Evolutionary conservation across 352 stramenopile species (phyloP), one percentile per base, ranked within the genome.

Genomic region (Phytophthora cactorum): DNA sequence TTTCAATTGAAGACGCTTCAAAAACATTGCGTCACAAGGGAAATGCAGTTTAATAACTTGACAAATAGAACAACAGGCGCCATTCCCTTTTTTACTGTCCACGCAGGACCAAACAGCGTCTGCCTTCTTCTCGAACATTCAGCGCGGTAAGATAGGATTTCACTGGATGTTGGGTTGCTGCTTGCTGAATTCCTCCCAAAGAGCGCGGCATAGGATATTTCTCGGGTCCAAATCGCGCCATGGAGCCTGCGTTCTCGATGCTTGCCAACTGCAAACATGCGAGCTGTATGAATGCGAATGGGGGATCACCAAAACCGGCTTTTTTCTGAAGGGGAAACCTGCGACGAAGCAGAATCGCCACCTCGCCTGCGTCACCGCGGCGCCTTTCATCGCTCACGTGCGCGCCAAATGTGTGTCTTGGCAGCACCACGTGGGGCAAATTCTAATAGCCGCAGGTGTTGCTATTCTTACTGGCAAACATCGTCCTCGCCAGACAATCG

Each of bases 281-380:
- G n/a, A 43, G 11, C 4, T n/a, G 6, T 8, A 52, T n/a, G 25
- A 52, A 52, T 52, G 36, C 25, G 41, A 22, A 22, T 22, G 22
- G 22, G 22, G 22, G 22, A 22, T 22, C 22, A 22, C 22, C 22
- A 57, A 50, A n/a, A 6, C 22, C 28, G 62, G 28, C 53, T 29
- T 31, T 63, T 68, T 68, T 63, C 17, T 63, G 17, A 36, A 27
- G 25, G 36, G 15, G 34, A 71, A 66, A 65, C 59, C 39, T 73
- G 66, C 53, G 59, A 73, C 59, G 53, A 69, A 73, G 66, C 57
- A 73, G 59, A 64, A 51, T 53, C 1, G 52, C 59, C 57, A 57
- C 15, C 59, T 50, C 65, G 52, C 49, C 50, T 32, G 43, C 51
- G 57, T 67, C 58, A 58, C 46, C 45, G 6, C 8, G 5, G 14